phyloP scores from a whole-genome alignment of 805 yeast species.

The Kuraishia capsulata region DNA sequence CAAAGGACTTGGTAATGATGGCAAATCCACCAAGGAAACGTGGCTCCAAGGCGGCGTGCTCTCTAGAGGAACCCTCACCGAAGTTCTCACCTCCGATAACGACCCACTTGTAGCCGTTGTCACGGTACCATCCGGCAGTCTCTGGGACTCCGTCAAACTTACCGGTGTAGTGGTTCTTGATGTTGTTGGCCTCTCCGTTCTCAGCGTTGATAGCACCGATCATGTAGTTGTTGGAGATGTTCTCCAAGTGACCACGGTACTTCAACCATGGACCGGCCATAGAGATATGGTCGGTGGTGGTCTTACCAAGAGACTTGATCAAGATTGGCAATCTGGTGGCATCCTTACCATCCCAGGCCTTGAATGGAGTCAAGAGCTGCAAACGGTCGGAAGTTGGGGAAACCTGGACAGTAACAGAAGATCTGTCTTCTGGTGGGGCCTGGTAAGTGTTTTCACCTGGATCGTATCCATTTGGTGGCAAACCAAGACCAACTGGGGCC shows the following conservation, averaged over 20 bases:
- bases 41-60: slow-evolving; percentile 99
- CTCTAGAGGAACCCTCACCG: slow-evolving; percentile 99
- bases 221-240: slow-evolving; percentile 98
- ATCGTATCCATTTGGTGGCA: slow-evolving; percentile 65
- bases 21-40: slow-evolving; percentile 98
- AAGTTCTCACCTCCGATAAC: slow-evolving; percentile 98
- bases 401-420: slow-evolving; percentile 63
- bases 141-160: slow-evolving; percentile 94
- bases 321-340: slow-evolving; percentile 82
- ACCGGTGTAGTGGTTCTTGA: slow-evolving; percentile 88
- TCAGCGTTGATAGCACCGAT: slow-evolving; percentile 98
- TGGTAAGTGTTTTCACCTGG: slow-evolving; percentile 79
- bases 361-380: slow-evolving; percentile 89
- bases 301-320: slow-evolving; percentile 94
- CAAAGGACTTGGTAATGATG: slow-evolving; percentile 94
- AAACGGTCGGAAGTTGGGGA: slow-evolving; percentile 92
- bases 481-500: slow-evolving; percentile 77
- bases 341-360: slow-evolving; percentile 96
- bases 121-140: slow-evolving; percentile 92
- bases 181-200: slow-evolving; percentile 87
- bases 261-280: slow-evolving; percentile 99
- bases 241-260: slow-evolving; percentile 99
- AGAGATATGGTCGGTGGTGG: slow-evolving; percentile 98
- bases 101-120: slow-evolving; percentile 88
- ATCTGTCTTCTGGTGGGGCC: slow-evolving; percentile 90